Evolutionary conservation across 257 asterid species (phyloP).

Genomic region (Haberlea rhodopensis): DNA sequence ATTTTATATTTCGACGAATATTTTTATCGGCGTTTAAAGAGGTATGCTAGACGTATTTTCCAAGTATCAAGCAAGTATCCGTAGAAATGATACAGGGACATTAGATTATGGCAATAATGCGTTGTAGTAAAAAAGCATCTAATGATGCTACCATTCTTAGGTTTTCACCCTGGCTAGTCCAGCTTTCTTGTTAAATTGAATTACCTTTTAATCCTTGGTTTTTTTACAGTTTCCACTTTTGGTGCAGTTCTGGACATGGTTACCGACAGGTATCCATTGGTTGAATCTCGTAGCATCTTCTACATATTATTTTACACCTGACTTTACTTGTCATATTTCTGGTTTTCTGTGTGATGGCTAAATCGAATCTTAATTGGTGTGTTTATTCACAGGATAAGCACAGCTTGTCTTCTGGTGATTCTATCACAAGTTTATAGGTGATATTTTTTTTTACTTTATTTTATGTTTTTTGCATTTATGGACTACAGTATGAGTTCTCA

Average conservation of each 20-base stretch:
- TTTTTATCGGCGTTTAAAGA: too few relatives aligned
- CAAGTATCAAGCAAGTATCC: too few relatives aligned
- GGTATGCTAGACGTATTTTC: too few relatives aligned
- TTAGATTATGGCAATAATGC: too few relatives aligned
- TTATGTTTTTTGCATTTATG: neutral
- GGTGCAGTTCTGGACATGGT: too few relatives aligned
- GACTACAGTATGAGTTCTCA: conserved; percentile 23
- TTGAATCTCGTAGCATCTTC: conserved; percentile 3
- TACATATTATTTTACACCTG: conserved; percentile 6
- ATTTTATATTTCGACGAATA: too few relatives aligned
- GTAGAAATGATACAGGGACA: too few relatives aligned
- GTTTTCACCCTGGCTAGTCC: conserved; percentile 18
- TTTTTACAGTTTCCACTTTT: conserved; percentile 76
- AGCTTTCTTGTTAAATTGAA: conserved; percentile 18
- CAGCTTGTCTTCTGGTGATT: conserved; percentile 89
- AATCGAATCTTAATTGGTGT: conserved; percentile 23
- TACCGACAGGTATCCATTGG: conserved; percentile 64
- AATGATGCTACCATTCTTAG: neutral
- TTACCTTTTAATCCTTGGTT: conserved; percentile 23
- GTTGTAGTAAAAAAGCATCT: too few relatives aligned
- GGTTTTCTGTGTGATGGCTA: conserved; percentile 21
- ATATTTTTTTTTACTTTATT: conserved; percentile 21
- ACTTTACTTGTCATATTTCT: conserved; percentile 13
- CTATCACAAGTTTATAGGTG: conserved; percentile 97
- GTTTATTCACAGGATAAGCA: conserved; percentile 71